Evolutionary conservation across 2,329 filamentous ascomycete genomes (phyloP).

Genomic region (Herpotrichia juniperi): DNA sequence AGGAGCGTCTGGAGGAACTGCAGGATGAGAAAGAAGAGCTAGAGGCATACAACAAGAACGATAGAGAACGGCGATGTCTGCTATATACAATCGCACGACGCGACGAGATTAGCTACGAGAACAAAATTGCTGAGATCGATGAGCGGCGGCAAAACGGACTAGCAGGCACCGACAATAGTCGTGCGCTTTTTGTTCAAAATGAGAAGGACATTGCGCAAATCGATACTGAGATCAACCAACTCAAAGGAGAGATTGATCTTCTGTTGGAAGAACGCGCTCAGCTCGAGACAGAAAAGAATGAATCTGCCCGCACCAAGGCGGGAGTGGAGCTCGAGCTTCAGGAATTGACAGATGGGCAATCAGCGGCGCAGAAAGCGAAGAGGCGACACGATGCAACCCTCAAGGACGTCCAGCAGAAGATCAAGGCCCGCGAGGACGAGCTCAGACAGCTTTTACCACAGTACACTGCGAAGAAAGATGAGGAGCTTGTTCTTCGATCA

Average conservation of each 20-base stretch:
- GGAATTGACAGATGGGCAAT: conserved; percentile 80
- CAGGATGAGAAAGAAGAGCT: conserved; percentile 98
- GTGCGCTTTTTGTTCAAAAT: conserved; percentile 75
- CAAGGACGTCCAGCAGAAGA: conserved; percentile 73
- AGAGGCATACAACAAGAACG: conserved; percentile 91
- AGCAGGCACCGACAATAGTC: conserved; percentile 82
- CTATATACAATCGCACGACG: conserved; percentile 94
- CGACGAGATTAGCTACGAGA: conserved; percentile 80
- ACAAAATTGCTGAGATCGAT: conserved; percentile 82
- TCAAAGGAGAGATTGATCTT: conserved; percentile 83
- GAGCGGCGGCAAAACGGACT: conserved; percentile 80
- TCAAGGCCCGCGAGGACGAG: conserved; percentile 77
- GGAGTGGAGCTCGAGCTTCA: conserved; percentile 87
- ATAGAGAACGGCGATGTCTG: conserved; percentile 86
- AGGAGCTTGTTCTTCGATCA: conserved; percentile 73
- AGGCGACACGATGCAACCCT: conserved; percentile 74
- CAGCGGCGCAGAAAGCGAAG: conserved; percentile 74
- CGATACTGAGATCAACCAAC: conserved; percentile 77
- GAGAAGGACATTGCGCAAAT: conserved; percentile 80
- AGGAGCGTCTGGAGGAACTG: conserved; percentile 83
- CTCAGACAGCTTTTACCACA: conserved; percentile 76
- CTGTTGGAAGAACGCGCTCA: conserved; percentile 84
- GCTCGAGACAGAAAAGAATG: conserved; percentile 86
- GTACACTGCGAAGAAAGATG: conserved; percentile 73
- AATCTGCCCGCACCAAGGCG: conserved; percentile 78